Percentiles rank a stretch among this genome's conserved stretches.
Conservation (phyloP, 306 rosid species). For the Corylus avellana region DNA sequence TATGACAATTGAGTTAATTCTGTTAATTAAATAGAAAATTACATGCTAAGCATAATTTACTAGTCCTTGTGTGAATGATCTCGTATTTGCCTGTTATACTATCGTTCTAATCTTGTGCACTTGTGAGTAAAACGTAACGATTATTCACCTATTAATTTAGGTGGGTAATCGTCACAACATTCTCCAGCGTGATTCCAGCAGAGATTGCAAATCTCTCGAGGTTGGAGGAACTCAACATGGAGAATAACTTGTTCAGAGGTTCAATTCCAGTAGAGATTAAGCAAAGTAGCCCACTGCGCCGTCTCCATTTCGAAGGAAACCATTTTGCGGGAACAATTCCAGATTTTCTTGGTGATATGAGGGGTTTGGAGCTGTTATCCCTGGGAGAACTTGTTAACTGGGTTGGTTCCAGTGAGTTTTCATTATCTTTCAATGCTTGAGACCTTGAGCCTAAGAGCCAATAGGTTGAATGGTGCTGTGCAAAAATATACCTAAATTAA, state of each 20-base stretch:
- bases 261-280: conserved; percentile 66
- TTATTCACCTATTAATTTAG: no score
- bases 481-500: no score
- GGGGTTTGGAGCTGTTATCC: conserved; percentile 52
- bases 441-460: conserved; percentile 63
- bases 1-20: no score
- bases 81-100: no score
- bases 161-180: neutral
- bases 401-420: conserved; percentile 64
- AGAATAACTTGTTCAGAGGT: conserved; percentile 68
- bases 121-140: no score
- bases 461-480: conserved; percentile 31
- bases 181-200: conserved; percentile 62
- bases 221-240: conserved; percentile 65
- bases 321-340: conserved; percentile 61
- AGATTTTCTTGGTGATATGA: conserved; percentile 55
- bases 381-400: conserved; percentile 71
- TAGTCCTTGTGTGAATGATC: no score
- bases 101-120: no score
- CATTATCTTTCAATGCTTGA: conserved; percentile 61
- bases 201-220: conserved; percentile 49
- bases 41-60: no score
- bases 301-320: conserved; percentile 77
- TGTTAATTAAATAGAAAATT: no score
- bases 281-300: conserved; percentile 54